Conservation (phyloP, 352 stramenopile genomes). For the Pythium angustatum region DNA sequence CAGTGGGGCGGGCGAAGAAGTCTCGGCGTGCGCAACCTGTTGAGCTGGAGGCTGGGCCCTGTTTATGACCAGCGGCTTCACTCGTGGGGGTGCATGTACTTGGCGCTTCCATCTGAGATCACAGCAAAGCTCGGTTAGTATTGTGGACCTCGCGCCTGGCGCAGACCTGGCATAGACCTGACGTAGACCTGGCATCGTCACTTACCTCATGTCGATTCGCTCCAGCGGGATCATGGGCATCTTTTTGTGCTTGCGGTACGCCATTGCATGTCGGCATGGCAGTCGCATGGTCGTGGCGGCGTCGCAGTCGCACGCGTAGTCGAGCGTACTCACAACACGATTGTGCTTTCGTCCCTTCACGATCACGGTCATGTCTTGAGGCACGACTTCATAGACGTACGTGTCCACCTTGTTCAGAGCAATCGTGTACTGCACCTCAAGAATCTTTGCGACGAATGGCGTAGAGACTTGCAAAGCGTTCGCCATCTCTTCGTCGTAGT, state of each 20-base stretch:
- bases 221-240: not conserved
- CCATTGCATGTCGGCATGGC: slow-evolving; percentile 6
- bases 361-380: not conserved
- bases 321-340: not conserved
- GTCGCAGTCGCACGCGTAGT: slow-evolving; percentile 2
- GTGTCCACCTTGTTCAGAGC: slow-evolving; percentile 6
- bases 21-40: not conserved
- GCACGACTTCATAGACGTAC: slow-evolving; percentile 14
- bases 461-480: slow-evolving; percentile 20
- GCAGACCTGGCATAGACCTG: not conserved
- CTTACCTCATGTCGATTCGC: slow-evolving; percentile 1
- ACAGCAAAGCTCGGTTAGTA: not conserved
- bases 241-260: not conserved
- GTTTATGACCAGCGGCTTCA: not conserved
- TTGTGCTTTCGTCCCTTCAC: not conserved
- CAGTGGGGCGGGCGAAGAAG: not conserved
- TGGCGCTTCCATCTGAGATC: not conserved
- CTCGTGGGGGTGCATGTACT: not conserved
- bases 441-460: slow-evolving; percentile 25
- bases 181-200: not conserved
- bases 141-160: not conserved
- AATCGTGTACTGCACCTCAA: slow-evolving; percentile 20
- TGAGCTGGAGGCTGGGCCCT: not conserved
- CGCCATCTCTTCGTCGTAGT: slow-evolving; percentile 34
- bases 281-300: slow-evolving; percentile 1